Evolutionary conservation across 2,329 filamentous ascomycete species (phyloP), one percentile per base, ranked within the genome.

Genomic region (Cladosporium oxysporum): DNA sequence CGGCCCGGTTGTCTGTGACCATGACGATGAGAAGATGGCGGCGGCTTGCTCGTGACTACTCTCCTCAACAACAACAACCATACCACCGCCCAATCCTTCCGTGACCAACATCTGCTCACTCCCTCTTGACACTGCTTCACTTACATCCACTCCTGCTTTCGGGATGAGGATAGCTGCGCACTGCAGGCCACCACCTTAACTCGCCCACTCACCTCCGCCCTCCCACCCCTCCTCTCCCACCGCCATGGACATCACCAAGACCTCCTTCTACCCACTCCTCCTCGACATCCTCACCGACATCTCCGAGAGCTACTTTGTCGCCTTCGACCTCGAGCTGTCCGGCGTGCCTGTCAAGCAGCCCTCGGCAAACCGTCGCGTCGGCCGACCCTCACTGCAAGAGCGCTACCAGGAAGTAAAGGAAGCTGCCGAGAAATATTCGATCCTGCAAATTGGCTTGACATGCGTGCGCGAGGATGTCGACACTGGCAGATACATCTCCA

Each of bases 391-490:
- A 3, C 77, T 90, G 1, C 84, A 90, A 70, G 79, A 88, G 52
- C 83, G 85, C 64, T 91, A 90, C 72, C 76, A 79, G 12, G 87
- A 90, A 68, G 81, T 82, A 65, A 89, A 86, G 73, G 77, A 78
- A 31, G 87, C 86, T 2, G 88, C 88, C 3, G 83, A 88, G 67
- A 83, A 82, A 47, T 90, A 87, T 71, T 84, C 88, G 67, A 84
- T 90, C 61, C 78, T 90, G 2, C 88, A 91, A 73, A 77, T 90
- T 63, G 88, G 88, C n/a, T 76, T 91, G 66, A 90, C 88, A 0
- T 85, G 87, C 71, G 86, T 86, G n/a, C 79, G 80, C 62, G 85
- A 90, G 73, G 83, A 88, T 73, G 69, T 73, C 7, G 76, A 82
- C 11, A 82, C 80, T 72, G 83, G 84, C 79, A 76, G 77, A 68